Evolutionary conservation across 345 rosid species (phyloP), one percentile per base, ranked within the genome.

Genomic region (Gossypium ekmanianum): DNA sequence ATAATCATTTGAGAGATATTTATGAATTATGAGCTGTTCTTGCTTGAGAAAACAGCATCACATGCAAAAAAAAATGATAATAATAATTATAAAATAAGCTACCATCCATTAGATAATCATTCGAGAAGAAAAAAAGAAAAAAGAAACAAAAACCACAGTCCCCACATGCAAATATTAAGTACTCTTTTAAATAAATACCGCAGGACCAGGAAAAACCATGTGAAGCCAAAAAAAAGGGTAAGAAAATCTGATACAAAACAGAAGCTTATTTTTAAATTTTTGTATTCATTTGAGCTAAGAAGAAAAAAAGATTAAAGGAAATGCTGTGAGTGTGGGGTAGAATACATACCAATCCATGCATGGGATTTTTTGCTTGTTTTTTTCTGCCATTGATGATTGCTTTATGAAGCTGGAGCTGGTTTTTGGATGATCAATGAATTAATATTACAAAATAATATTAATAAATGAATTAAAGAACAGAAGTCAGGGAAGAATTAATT

Each of bases 1-100:
- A 56, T 9, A 56, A 56, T 56, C 61, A 56, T 56, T n/a, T 18
- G 3, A 56, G 26, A 52, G 20, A 52, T 17, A 52, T 67, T 47
- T 10, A 73, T 81, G 26, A 57, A 18, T 56, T 54, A 54, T 54
- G 89, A 83, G 86, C 83, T 82, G 87, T 76, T 63, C 56, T 84
- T 85, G 81, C 88, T 84, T 83, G 68, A 62, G 77, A 75, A 26
- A 56, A 76, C 90, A 80, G 79, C 80, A 74, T 82, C 88, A 81
- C 88, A 85, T 81, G 86, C 83, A 71, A 69, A 56, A 61, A 52
- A 3, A 8, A 26, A 14, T 0, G 3, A n/a, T 2, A 56, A n/a
- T 48, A 48, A 4, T 48, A 48, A 48, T 34, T 5, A 34, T 5
- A 34, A 34, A 34, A 34, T 34, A 34, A 34, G 41, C 0, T 4